Conservation (phyloP, 441 rosid species). For the Cnidoscolus chayamansa region DNA sequence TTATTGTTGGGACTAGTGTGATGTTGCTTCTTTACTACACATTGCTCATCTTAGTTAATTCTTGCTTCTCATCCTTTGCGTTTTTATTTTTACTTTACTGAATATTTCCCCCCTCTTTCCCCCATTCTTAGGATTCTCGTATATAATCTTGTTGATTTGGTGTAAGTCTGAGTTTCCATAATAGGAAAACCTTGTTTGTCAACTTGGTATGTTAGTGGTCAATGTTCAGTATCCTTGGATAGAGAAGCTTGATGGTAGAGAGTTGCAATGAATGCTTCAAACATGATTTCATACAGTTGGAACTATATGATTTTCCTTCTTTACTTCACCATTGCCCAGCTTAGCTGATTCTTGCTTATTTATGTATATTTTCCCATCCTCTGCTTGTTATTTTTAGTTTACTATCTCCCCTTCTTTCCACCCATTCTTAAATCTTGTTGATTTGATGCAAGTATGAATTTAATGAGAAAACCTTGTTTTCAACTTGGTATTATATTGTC, state of each 20-base stretch:
- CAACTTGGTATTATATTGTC: background rate
- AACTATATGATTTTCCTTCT: conserved; percentile 8
- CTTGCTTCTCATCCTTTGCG: background rate
- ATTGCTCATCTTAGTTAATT: background rate
- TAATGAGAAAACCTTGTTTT: background rate
- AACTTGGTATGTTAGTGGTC: background rate
- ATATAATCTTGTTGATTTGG: background rate
- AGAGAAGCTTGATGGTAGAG: background rate
- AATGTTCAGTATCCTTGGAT: background rate
- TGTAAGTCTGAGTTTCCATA: background rate
- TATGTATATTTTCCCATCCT: background rate
- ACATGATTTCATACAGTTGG: background rate
- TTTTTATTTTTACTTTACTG: background rate
- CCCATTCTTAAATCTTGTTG: background rate
- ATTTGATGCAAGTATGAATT: background rate
- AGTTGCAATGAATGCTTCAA: background rate
- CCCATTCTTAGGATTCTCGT: background rate
- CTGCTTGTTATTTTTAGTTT: background rate
- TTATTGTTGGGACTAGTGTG: background rate
- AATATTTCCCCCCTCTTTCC: background rate
- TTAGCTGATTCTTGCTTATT: background rate
- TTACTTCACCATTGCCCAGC: background rate
- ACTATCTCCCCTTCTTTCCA: background rate
- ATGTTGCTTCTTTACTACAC: background rate
- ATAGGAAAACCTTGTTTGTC: background rate